Percentiles rank a stretch among this genome's conserved stretches.
Conservation (phyloP, 202 grass and related monocot genomes). For the Schoenoplectus tabernaemontani region DNA sequence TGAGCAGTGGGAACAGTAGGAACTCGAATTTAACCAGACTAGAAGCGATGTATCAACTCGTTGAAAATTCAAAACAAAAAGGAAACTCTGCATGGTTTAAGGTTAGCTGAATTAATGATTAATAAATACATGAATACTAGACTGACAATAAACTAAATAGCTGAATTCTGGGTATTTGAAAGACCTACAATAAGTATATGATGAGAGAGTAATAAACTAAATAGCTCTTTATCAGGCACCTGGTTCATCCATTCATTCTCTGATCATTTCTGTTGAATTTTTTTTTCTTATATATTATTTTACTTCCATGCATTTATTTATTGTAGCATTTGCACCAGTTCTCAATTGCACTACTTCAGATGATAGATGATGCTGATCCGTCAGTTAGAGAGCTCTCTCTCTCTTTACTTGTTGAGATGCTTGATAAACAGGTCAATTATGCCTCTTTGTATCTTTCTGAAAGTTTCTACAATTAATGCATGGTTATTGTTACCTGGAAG, state of each 20-base stretch:
- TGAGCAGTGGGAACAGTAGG: slow-evolving; percentile 24
- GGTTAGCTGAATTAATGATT: slow-evolving; percentile 39
- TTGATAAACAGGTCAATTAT: slow-evolving; percentile 55
- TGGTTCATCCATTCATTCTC: background rate
- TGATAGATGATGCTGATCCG: slow-evolving; percentile 56
- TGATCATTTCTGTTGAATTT: background rate
- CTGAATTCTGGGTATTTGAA: background rate
- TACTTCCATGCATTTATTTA: background rate
- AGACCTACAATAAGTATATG: background rate
- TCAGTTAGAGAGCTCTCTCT: slow-evolving; percentile 59
- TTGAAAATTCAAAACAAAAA: slow-evolving; percentile 33
- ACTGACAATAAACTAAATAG: too few relatives aligned
- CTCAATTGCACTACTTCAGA: slow-evolving; percentile 58
- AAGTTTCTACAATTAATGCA: slow-evolving; percentile 14
- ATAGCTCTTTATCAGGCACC: background rate
- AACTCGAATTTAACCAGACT: slow-evolving; percentile 30
- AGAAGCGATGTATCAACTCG: slow-evolving; percentile 25
- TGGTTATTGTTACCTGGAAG: slow-evolving; percentile 28
- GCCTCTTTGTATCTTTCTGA: slow-evolving; percentile 15
- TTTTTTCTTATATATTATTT: background rate
- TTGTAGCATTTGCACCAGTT: slow-evolving; percentile 66
- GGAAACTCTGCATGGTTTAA: slow-evolving; percentile 27
- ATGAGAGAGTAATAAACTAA: background rate
- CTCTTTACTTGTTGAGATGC: slow-evolving; percentile 63
- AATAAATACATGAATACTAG: background rate